Percentiles rank a stretch among this genome's conserved stretches.
phyloP scores from a whole-genome alignment of 306 rosid species.

The Ormosia emarginata region DNA sequence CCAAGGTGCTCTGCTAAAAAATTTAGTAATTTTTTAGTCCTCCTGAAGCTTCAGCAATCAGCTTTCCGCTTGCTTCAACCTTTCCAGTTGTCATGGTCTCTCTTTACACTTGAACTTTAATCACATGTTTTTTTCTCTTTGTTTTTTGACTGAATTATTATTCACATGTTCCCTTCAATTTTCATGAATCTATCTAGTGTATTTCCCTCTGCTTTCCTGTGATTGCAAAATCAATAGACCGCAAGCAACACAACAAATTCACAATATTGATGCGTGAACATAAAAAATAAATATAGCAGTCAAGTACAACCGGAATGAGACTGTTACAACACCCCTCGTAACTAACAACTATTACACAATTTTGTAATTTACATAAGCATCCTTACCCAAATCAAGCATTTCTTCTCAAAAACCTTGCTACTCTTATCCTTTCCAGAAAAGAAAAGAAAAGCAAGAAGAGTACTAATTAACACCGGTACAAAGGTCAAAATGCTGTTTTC shows the following conservation, averaged over 20 bases:
- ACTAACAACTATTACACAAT: conserved; percentile 1
- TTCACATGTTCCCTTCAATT: background rate
- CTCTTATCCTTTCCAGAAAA: background rate
- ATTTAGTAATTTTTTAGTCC: no score
- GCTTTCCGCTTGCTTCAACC: background rate
- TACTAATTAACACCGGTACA: background rate
- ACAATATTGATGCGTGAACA: background rate
- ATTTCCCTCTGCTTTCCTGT: background rate
- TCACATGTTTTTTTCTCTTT: no score
- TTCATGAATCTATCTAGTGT: background rate
- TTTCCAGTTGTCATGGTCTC: background rate
- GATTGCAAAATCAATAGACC: background rate
- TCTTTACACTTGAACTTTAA: no score
- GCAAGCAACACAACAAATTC: background rate
- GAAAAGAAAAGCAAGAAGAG: background rate
- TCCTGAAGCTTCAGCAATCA: background rate
- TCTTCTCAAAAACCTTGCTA: conserved; percentile 16
- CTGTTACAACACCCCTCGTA: background rate
- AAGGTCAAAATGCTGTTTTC: conserved; percentile 10
- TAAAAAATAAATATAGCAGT: background rate
- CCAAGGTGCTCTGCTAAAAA: no score
- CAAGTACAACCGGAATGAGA: background rate
- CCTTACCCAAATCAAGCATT: background rate
- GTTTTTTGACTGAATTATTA: background rate
- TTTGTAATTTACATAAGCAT: conserved; percentile 15